Conservation (phyloP, 2,329 filamentous ascomycete genomes). For the Gnomoniopsis sp. region DNA sequence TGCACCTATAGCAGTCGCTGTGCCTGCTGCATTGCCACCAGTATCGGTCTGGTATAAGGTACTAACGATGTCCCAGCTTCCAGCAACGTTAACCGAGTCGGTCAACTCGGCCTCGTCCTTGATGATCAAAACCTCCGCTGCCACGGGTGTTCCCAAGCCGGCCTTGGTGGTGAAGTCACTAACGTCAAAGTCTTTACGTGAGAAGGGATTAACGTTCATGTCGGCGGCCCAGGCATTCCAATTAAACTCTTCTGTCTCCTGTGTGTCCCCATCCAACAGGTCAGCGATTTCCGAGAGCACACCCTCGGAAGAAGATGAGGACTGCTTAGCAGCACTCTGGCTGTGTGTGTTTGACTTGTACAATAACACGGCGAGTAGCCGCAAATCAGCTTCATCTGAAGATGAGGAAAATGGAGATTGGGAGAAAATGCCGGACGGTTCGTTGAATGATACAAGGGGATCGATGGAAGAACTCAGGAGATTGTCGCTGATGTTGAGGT, state of each 20-base stretch:
- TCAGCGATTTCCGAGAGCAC: neutral
- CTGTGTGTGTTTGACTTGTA: constrained; percentile 3
- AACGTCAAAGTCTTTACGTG: constrained; percentile 14
- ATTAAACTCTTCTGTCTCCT: constrained; percentile 6
- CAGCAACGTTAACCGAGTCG: neutral
- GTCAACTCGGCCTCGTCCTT: constrained; percentile 7
- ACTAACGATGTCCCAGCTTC: constrained; percentile 10
- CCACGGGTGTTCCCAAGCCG: constrained; percentile 13
- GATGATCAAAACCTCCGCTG: constrained; percentile 13
- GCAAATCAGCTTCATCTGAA: constrained; percentile 15
- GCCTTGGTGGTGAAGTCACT: constrained; percentile 12
- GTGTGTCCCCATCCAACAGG: neutral
- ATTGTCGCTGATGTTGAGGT: constrained; percentile 16
- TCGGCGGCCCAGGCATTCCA: constrained; percentile 14
- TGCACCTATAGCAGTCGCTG: neutral
- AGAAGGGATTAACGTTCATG: constrained; percentile 9
- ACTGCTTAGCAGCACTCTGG: neutral
- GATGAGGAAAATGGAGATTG: constrained; percentile 25
- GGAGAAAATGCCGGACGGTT: constrained; percentile 22
- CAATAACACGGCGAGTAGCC: constrained; percentile 14
- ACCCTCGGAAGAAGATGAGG: neutral
- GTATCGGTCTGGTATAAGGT: constrained; percentile 5
- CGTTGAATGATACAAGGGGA: constrained; percentile 24
- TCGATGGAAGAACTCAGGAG: constrained; percentile 17
- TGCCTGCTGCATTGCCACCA: neutral